Conservation (phyloP, 257 asterid species). For the Scutellaria minor region DNA sequence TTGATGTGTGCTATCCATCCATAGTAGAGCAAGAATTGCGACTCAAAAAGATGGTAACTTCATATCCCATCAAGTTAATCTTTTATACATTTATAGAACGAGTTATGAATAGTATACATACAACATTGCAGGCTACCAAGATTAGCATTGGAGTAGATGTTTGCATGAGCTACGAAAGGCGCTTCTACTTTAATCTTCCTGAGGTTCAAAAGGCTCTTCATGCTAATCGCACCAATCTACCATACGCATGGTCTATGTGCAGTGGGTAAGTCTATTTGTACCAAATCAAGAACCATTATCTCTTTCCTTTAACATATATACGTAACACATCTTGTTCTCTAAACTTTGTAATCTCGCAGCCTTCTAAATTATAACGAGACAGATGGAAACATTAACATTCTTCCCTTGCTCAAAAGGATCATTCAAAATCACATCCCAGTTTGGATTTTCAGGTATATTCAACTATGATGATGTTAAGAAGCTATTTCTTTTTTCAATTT, state of each 20-base stretch:
- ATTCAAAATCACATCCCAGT: slow-evolving; percentile 60
- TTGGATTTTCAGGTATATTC: slow-evolving; percentile 76
- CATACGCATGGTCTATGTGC: slow-evolving; percentile 87
- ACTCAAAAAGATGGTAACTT: slow-evolving; percentile 69
- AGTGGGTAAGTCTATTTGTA: slow-evolving; percentile 53
- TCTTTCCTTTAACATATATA: too few species aligned
- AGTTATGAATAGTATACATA: background rate
- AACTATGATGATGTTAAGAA: background rate
- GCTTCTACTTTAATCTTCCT: slow-evolving; percentile 88
- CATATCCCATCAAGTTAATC: background rate
- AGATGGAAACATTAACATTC: slow-evolving; percentile 72
- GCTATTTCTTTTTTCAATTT: background rate
- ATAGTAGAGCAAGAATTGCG: slow-evolving; percentile 90
- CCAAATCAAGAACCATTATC: too few species aligned
- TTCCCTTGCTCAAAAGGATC: slow-evolving; percentile 77
- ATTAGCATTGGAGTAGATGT: slow-evolving; percentile 83
- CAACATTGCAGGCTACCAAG: slow-evolving; percentile 71
- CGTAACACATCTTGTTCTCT: background rate
- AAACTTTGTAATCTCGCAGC: slow-evolving; percentile 42
- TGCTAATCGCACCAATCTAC: slow-evolving; percentile 86
- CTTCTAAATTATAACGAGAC: slow-evolving; percentile 53
- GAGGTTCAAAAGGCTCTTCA: slow-evolving; percentile 95
- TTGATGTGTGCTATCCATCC: slow-evolving; percentile 94
- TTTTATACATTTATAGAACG: background rate
- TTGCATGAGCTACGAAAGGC: slow-evolving; percentile 84